A percentile compares a stretch with the other conserved stretches of the same genome.
phyloP scores from a whole-genome alignment of 345 rosid species.

The Microthlaspi erraticum region DNA sequence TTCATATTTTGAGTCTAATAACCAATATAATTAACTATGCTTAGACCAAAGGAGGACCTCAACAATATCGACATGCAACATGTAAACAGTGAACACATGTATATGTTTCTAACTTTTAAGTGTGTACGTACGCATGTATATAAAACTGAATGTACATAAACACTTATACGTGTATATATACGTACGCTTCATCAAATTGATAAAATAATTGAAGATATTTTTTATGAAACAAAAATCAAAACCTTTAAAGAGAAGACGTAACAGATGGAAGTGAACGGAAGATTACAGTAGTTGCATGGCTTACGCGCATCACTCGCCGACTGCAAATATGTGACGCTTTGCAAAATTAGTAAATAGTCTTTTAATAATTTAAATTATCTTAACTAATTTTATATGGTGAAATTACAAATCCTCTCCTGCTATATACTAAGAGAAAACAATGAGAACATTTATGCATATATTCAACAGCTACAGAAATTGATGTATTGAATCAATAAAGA shows the following conservation, averaged over 20 bases:
- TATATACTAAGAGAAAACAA: constrained; percentile 1
- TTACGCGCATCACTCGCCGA: constrained; percentile 60
- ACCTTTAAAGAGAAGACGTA: constrained; percentile 20
- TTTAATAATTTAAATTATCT: background rate
- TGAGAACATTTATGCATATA: constrained; percentile 14
- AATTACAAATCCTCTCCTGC: background rate
- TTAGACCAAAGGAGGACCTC: constrained; percentile 14
- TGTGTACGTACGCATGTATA: background rate
- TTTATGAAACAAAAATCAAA: constrained; percentile 13
- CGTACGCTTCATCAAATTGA: background rate
- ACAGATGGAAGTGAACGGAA: constrained; percentile 19
- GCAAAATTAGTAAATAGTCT: constrained; percentile 19
- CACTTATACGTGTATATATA: constrained; percentile 10
- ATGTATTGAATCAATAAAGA: constrained; percentile 19
- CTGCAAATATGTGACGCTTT: constrained; percentile 47
- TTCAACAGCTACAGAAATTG: constrained; percentile 31
- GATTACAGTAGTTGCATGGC: constrained; percentile 53
- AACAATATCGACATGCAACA: constrained; percentile 15
- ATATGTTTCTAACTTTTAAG: background rate
- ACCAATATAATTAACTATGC: background rate
- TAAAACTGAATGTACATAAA: background rate
- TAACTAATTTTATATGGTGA: background rate
- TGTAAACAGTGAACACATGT: constrained; percentile 1
- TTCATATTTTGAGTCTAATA: no score
- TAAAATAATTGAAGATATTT: background rate